Evolutionary conservation across 495 filamentous ascomycete genomes (phyloP).

Genomic region (Elaphomyces granulatus): DNA sequence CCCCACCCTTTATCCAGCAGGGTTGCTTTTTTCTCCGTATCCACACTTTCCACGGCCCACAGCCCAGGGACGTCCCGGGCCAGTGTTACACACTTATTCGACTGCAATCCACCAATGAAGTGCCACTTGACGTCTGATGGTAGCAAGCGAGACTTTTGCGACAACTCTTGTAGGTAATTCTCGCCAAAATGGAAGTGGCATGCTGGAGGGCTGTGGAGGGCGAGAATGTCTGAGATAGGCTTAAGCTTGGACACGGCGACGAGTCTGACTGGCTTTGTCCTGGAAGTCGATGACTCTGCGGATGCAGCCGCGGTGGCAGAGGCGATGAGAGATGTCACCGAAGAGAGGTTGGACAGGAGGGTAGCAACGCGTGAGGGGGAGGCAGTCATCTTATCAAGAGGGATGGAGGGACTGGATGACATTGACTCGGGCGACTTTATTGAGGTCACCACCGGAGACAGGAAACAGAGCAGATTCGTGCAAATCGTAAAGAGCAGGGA

Average conservation of each 20-base stretch:
- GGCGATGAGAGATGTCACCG: slow-evolving; percentile 22
- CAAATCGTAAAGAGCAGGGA: no score
- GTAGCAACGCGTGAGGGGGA: slow-evolving; percentile 23
- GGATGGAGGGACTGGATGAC: background rate
- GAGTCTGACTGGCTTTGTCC: slow-evolving; percentile 42
- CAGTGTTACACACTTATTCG: slow-evolving; percentile 79
- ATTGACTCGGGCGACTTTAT: no score
- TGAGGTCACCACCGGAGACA: no score
- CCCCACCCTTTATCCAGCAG: slow-evolving; percentile 64
- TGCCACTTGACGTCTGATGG: slow-evolving; percentile 81
- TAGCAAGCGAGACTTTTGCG: slow-evolving; percentile 67
- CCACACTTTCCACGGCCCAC: slow-evolving; percentile 87
- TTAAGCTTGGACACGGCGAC: slow-evolving; percentile 94
- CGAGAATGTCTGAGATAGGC: slow-evolving; percentile 73
- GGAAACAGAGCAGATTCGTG: no score
- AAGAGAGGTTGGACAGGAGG: slow-evolving; percentile 25
- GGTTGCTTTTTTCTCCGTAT: slow-evolving; percentile 71
- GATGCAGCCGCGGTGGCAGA: slow-evolving; percentile 12
- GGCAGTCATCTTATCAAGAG: slow-evolving; percentile 17
- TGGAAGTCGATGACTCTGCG: slow-evolving; percentile 2
- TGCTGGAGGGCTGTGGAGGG: slow-evolving; percentile 49
- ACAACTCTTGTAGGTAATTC: slow-evolving; percentile 90
- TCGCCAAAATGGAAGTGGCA: slow-evolving; percentile 79
- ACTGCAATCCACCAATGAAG: slow-evolving; percentile 86
- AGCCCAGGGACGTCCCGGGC: slow-evolving; percentile 74